Conservation (phyloP, 805 yeast genomes). For the Wickerhamiella brachini region DNA sequence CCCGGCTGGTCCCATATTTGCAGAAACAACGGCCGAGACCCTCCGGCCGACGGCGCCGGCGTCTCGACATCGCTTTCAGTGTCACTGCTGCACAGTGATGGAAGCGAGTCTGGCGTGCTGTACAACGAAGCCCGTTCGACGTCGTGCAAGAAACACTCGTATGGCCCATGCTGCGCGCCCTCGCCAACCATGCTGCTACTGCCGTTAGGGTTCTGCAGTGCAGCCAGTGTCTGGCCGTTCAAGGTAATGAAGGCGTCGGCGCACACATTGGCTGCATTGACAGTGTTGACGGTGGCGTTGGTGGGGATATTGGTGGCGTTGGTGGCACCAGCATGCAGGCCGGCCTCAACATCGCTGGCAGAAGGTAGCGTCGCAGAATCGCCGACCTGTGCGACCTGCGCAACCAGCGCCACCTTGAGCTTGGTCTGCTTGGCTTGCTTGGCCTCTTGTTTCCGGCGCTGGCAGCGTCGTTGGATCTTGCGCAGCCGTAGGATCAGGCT, state of each 20-base stretch:
- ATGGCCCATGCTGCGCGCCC: background rate
- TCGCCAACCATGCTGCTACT: background rate
- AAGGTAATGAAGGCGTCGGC: background rate
- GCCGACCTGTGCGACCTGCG: background rate
- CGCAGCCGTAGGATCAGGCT: background rate
- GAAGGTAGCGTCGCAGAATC: background rate
- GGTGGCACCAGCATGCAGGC: no score
- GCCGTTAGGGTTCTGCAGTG: background rate
- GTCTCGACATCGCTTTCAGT: background rate
- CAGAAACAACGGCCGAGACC: background rate
- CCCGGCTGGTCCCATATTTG: slow-evolving; percentile 1
- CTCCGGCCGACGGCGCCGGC: background rate
- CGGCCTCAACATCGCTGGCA: background rate
- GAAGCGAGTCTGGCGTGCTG: background rate
- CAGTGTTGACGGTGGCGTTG: background rate
- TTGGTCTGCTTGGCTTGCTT: background rate
- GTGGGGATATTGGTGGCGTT: background rate
- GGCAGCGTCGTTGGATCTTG: background rate
- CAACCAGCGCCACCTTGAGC: background rate
- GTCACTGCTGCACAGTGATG: background rate
- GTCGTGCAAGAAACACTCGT: background rate
- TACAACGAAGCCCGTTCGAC: background rate
- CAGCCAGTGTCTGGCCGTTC: background rate
- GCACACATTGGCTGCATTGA: no score
- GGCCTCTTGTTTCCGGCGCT: background rate